Evolutionary conservation across 2,329 filamentous ascomycete species (phyloP), one percentile per base, ranked within the genome.

Genomic region (Venturia effusa): DNA sequence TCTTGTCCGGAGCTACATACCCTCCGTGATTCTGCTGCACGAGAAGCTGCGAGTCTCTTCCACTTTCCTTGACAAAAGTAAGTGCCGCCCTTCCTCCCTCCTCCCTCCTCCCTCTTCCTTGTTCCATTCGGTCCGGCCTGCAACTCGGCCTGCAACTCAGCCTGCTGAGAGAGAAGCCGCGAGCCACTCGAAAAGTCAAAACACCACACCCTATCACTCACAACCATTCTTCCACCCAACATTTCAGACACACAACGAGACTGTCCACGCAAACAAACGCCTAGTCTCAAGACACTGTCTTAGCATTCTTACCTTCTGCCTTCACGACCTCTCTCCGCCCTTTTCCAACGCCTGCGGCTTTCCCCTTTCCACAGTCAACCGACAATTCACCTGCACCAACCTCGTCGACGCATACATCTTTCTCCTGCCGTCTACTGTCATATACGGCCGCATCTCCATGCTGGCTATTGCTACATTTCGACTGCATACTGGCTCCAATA

Each of bases 291-390:
- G 43, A 4, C 51, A 37, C 19, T 6, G 27, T 57, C 48, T 17
- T 55, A 55, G 48, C 48, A 30, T 55, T n/a, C 24, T 1, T 34
- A 34, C 24, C 48, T 15, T 55, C 8, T 5, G 34, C 15, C 51
- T 34, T 34, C 15, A n/a, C 51, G 51, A 4, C 5, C 15, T 10
- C 34, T 27, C 30, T 34, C 19, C n/a, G 51, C 27, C 51, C 34
- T 34, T 41, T 60, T 27, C n/a, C 59, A 15, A 40, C 59, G 59
- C 59, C 34, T 57, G 61, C 64, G 60, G 65, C 63, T 54, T 63
- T 66, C 27, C 39, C 61, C 59, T 61, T 55, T 64, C 59, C 59
- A 27, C 40, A 41, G 64, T 34, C 54, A 22, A 30, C 8, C 24
- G 30, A 30, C 59, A 8, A 60, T 37, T 32, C 40, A 41, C 19